Percentiles rank a stretch among this genome's conserved stretches.
Conservation (phyloP, 2,329 filamentous ascomycete genomes). For the Cercospora zeina region DNA sequence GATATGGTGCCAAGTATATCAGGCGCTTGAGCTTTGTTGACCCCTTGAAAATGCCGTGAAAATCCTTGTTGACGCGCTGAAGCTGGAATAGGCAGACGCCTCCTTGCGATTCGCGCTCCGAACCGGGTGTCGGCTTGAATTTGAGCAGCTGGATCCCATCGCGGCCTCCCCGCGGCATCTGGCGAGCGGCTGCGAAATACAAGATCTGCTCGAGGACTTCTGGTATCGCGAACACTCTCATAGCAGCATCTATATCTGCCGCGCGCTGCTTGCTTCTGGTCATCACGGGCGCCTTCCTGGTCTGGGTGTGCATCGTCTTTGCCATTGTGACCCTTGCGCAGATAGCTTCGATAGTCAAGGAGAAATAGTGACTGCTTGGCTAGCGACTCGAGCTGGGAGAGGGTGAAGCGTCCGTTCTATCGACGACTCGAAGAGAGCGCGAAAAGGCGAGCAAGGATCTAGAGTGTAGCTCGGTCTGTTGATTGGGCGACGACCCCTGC, state of each 20-base stretch:
- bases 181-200: too few species aligned
- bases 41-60: slow-evolving; percentile 1
- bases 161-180: too few species aligned
- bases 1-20: not conserved
- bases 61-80: not conserved
- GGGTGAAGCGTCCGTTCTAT: too few species aligned
- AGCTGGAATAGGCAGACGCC: not conserved
- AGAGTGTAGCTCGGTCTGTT: too few species aligned
- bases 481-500: too few species aligned
- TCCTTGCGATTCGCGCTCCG: too few species aligned
- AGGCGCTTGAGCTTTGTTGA: slow-evolving; percentile 7
- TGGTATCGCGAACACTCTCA: not conserved
- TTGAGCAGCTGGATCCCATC: not conserved
- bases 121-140: not conserved
- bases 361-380: too few species aligned
- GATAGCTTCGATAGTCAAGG: too few species aligned
- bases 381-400: too few species aligned
- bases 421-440: too few species aligned
- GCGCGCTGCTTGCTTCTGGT: not conserved
- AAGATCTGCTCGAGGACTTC: not conserved
- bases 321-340: too few species aligned
- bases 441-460: too few species aligned
- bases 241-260: not conserved
- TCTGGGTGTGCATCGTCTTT: not conserved
- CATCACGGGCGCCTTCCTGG: not conserved